A percentile compares a stretch with the other conserved stretches of the same genome.
phyloP scores from a whole-genome alignment of 129 eudicot species.

The Lactuca sativa region DNA sequence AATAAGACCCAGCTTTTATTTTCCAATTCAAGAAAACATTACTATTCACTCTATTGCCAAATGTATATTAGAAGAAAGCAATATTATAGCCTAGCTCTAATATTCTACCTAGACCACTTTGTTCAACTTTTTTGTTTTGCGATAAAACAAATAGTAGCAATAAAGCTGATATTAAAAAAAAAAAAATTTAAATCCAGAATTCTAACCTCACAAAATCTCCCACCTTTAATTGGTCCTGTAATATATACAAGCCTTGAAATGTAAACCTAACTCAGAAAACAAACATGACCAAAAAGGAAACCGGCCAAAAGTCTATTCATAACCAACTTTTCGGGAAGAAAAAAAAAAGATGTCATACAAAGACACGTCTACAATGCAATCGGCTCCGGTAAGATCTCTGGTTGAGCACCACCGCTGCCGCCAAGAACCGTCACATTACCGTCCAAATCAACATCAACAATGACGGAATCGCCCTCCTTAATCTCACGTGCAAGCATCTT shows the following conservation, averaged over 20 bases:
- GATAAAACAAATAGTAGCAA: not conserved
- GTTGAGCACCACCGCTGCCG: constrained; percentile 50
- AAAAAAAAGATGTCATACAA: not conserved
- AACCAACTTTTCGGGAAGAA: not conserved
- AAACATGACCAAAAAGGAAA: not conserved
- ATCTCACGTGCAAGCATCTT: constrained; percentile 43
- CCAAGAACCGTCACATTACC: constrained; percentile 59
- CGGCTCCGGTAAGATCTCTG: constrained; percentile 23
- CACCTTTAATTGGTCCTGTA: constrained; percentile 24
- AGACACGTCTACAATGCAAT: constrained; percentile 17
- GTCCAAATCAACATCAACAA: constrained; percentile 33
- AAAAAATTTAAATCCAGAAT: not conserved
- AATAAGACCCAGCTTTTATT: too few species aligned
- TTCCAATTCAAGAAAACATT: too few species aligned
- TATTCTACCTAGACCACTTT: too few species aligned
- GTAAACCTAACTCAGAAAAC: constrained; percentile 20
- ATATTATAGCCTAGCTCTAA: too few species aligned
- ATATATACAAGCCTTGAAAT: constrained; percentile 33
- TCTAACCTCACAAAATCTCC: constrained; percentile 33
- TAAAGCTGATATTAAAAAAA: too few species aligned
- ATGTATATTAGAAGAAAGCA: too few species aligned
- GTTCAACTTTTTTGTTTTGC: too few species aligned
- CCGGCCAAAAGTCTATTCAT: constrained; percentile 3
- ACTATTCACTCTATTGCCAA: too few species aligned
- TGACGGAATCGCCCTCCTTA: constrained; percentile 40